Percentiles rank a stretch among this genome's conserved stretches.
These are phyloP conservation scores for Gloeopeniophorella convolvens DNA, from an alignment of 768 basidiomycete species.

Conservation along the genomic window DNA sequence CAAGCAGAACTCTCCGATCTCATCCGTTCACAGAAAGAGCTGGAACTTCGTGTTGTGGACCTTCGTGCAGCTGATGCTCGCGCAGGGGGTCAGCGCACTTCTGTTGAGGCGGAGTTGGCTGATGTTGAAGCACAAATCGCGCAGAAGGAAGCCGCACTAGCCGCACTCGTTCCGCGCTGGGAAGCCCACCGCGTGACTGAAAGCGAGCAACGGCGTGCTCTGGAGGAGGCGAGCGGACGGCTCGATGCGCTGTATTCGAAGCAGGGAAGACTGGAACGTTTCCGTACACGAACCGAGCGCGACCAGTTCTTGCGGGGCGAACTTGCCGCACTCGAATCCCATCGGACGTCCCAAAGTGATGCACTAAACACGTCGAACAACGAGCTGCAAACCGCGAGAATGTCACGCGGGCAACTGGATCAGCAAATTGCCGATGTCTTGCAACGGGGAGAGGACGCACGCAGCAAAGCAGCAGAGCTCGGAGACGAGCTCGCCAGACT, in stretches of 20 bases:
- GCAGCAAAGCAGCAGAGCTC: slow-evolving; percentile 48
- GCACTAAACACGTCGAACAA: slow-evolving; percentile 48
- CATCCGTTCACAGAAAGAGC: slow-evolving; percentile 74
- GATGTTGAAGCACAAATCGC: slow-evolving; percentile 53
- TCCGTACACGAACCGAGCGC: slow-evolving; percentile 75
- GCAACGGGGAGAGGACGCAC: slow-evolving; percentile 58
- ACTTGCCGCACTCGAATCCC: slow-evolving; percentile 60
- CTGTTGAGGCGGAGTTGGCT: slow-evolving; percentile 58
- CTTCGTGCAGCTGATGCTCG: slow-evolving; percentile 58
- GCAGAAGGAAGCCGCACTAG: slow-evolving; percentile 55
- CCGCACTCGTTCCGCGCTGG: slow-evolving; percentile 65
- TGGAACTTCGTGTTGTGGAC: slow-evolving; percentile 80
- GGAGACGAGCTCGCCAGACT: slow-evolving; percentile 51
- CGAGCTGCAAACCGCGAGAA: slow-evolving; percentile 44
- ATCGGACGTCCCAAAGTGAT: slow-evolving; percentile 46
- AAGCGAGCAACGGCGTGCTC: slow-evolving; percentile 49
- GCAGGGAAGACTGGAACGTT: slow-evolving; percentile 82
- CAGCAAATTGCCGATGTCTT: slow-evolving; percentile 50
- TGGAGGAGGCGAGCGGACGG: slow-evolving; percentile 70
- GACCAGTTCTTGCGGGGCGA: slow-evolving; percentile 81
- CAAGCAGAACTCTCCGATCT: slow-evolving; percentile 85
- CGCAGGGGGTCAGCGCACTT: slow-evolving; percentile 57
- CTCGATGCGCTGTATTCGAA: slow-evolving; percentile 79
- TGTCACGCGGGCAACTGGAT: slow-evolving; percentile 51
- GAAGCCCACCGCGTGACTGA: slow-evolving; percentile 47